Base-by-base conservation (phyloP, 495 filamentous ascomycete species). In the Staphylotrichum longicolle region DNA sequence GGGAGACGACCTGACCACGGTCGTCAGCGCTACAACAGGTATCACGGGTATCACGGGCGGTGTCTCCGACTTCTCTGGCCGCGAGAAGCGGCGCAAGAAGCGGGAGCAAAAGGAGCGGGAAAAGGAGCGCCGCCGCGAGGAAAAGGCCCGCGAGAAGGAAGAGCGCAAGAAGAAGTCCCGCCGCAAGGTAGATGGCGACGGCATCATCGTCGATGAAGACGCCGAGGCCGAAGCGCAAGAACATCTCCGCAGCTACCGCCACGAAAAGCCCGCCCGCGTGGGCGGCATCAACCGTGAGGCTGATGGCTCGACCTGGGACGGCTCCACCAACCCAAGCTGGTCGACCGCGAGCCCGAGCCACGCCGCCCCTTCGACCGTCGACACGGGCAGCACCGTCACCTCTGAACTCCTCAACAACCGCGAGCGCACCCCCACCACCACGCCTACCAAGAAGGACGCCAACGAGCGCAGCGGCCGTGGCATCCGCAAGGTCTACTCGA, bases 251-350 rank as follows among this genome's bases (percentile, higher is more conserved):
- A 83, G 85, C 2, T 96, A 96, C 77, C 87, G 91, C 7, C 81
- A 89, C 69, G 92, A 96, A 74, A 90, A 88, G 67, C 77, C 91
- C 5, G 91, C 92, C 3, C 81, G 87, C 39, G 90, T 96, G 20
- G 92, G 92, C 44, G 92, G 91, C 15, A 75, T 96, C 66, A 96
- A 96, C 72, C 84, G 85, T 50, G 78, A 88, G 63, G 74, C 83
- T 47, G 91, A 96, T 57, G 89, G 85, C 52, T 88, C 83, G 59
- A 83, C 86, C 65, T 86, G 86, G 75, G 89, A 88, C 68, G 82
- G 82, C 47, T 80, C 75, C 6, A 86, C 76, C 66, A 83, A 74
- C 78, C 86, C 74, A 14, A 75, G 72, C 58, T 72, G 67, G 67
- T 80, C 65, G 66, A 80, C 60, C 59, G 77, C 61, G 20, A 66